phyloP scores from a whole-genome alignment of 768 basidiomycete genomes.

The Tephrocybe sp. region DNA sequence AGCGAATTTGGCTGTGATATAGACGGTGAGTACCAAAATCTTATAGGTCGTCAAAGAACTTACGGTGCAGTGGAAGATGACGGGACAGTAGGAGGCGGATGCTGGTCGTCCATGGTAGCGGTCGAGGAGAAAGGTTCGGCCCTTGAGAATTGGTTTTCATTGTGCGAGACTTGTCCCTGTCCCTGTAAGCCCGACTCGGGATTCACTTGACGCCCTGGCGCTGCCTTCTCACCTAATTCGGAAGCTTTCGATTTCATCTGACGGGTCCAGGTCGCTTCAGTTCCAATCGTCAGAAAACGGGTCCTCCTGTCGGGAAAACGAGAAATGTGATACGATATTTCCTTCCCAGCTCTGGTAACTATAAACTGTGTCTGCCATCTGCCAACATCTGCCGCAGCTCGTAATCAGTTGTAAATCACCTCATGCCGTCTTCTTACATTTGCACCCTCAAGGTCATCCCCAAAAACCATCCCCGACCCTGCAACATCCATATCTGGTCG shows the following conservation, averaged over 20 bases:
- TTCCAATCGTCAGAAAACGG: neutral
- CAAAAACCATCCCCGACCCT: slow-evolving; percentile 10
- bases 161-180: slow-evolving; percentile 9
- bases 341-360: slow-evolving; percentile 9
- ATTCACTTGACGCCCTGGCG: slow-evolving; percentile 12
- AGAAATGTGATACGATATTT: too few relatives aligned
- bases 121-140: slow-evolving; percentile 11
- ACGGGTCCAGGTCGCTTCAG: neutral
- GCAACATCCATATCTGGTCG: slow-evolving; percentile 6
- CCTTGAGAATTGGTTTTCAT: slow-evolving; percentile 17
- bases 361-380: slow-evolving; percentile 16
- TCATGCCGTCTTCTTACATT: slow-evolving; percentile 5
- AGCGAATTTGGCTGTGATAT: slow-evolving; percentile 59
- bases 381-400: slow-evolving; percentile 16
- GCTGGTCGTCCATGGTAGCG: slow-evolving; percentile 18
- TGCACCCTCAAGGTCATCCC: neutral
- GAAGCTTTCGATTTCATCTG: slow-evolving; percentile 14
- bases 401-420: slow-evolving; percentile 11
- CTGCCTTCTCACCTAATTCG: slow-evolving; percentile 13
- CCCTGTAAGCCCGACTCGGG: slow-evolving; percentile 20
- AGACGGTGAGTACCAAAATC: neutral
- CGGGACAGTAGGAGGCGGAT: slow-evolving; percentile 7
- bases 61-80: slow-evolving; percentile 22
- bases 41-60: neutral
- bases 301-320: slow-evolving; percentile 14